These are phyloP conservation scores for Pleurotus tuber-regium DNA, from an alignment of 768 basidiomycete genomes.

Conservation along the genomic window DNA sequence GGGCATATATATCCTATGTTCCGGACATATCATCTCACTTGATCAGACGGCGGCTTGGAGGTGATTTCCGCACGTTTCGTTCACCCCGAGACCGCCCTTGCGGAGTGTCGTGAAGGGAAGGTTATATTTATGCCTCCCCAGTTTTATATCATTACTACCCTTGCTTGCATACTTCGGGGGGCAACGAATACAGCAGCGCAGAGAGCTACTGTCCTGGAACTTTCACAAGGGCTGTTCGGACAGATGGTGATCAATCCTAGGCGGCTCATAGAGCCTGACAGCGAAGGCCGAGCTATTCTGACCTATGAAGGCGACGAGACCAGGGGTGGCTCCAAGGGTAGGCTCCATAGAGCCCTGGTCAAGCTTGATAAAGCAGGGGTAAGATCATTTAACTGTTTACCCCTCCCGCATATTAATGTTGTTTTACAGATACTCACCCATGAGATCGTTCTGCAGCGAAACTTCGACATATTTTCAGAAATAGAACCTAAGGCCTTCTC, in stretches of 20 bases:
- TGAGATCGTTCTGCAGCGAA: conserved; percentile 54
- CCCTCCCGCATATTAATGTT: background rate
- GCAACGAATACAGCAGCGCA: conserved; percentile 40
- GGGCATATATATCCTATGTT: background rate
- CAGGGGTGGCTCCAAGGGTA: conserved; percentile 56
- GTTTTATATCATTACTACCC: conserved; percentile 64
- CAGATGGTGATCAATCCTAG: conserved; percentile 57
- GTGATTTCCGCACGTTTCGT: conserved; percentile 68
- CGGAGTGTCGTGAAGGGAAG: conserved; percentile 45
- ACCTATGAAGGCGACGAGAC: conserved; percentile 73
- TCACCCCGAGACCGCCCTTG: conserved; percentile 50
- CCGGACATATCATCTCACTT: background rate
- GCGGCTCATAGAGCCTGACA: conserved; percentile 33
- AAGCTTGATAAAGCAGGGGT: conserved; percentile 50
- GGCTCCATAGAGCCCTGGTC: conserved; percentile 56
- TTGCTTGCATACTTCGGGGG: conserved; percentile 50
- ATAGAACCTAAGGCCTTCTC: conserved; percentile 34
- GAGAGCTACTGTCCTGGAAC: conserved; percentile 37
- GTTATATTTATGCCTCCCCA: conserved; percentile 74
- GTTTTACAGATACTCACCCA: conserved; percentile 37
- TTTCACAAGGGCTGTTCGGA: conserved; percentile 60
- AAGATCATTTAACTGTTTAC: conserved; percentile 23
- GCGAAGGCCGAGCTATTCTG: conserved; percentile 45
- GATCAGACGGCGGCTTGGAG: conserved; percentile 61
- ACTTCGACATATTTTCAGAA: conserved; percentile 65